Base-by-base conservation (phyloP, 352 stramenopile genomes). In the Globisporangium paddicum region DNA sequence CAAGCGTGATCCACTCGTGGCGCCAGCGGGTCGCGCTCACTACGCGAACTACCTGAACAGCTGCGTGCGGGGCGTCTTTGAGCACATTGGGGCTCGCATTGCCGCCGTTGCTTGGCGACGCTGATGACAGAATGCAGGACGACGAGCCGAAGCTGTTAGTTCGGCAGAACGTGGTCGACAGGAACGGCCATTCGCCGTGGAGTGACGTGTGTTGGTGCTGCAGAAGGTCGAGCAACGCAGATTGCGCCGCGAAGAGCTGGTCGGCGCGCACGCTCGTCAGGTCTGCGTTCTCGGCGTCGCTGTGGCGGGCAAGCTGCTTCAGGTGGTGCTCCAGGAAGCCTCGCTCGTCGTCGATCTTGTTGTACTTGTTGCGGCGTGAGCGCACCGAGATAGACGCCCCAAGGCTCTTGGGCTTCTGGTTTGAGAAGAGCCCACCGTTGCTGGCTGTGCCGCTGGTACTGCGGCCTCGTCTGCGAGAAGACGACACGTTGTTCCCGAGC, bases 1-100 rank as follows among this genome's bases (percentile, higher is more conserved):
- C 72, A 2, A 87, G 44, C n/a, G 67, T 71, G 13, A 84, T 51
- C 74, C 74, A 87, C 47, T 87, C 77, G 54, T 84, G 72, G 14
- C 77, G 67, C 77, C 77, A 87, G 18, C 69, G 66, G 3, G 55
- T 69, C 2, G 56, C 45, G 10, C 46, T 68, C 3, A 83, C 47
- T 11, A 71, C 69, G 8, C 77, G 77, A 5, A 87, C 55, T 3
- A 85, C 68, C 25, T 87, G 77, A 19, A 71, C 60, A 0, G 58
- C 62, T 1, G 63, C 69, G 10, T 71, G 66, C 1, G 63, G 50
- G 5, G 50, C 32, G 19, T 73, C 66, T 35, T 63, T 64, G 11
- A 46, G 13, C n/a, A 47, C 46, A 4, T 9, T 55, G 8, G 25
- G 18, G 18, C 18, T 26, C 23, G 19, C 5, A 3, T 21, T 4